phyloP scores from a whole-genome alignment of 2,329 filamentous ascomycete species.

The Sporothrix mexicana region DNA sequence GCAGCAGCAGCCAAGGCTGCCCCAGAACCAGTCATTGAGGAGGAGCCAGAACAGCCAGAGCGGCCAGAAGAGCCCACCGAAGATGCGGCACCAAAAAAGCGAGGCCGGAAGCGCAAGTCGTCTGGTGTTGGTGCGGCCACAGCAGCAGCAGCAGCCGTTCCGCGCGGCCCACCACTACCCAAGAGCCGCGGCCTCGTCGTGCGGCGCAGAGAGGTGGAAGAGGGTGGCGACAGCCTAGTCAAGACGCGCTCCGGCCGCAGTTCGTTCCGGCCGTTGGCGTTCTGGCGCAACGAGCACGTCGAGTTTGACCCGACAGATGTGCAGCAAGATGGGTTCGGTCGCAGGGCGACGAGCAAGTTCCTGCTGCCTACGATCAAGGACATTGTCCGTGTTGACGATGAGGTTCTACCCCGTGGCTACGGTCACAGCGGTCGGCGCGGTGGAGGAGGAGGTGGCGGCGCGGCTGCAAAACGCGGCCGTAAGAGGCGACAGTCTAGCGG shows the following conservation, averaged over 20 bases:
- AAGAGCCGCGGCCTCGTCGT: constrained; percentile 62
- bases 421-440: constrained; percentile 36
- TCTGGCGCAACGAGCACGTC: constrained; percentile 83
- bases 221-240: constrained; percentile 54
- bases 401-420: constrained; percentile 50
- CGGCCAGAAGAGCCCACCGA: constrained; percentile 10
- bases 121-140: constrained; percentile 54
- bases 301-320: constrained; percentile 69
- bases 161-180: constrained; percentile 62
- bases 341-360: constrained; percentile 53
- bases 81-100: constrained; percentile 22
- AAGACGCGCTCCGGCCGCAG: constrained; percentile 77
- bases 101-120: constrained; percentile 45
- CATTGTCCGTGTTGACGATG: constrained; percentile 74
- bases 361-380: constrained; percentile 75
- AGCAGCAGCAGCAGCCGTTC: constrained; percentile 52
- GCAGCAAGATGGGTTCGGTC: constrained; percentile 49
- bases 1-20: constrained; percentile 4
- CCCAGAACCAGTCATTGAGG: background rate
- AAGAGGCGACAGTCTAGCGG: constrained; percentile 48
- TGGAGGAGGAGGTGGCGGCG: constrained; percentile 6
- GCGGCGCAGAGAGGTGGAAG: constrained; percentile 50
- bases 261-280: constrained; percentile 79
- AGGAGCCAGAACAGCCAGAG: background rate
- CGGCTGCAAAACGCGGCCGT: constrained; percentile 40